These are phyloP conservation scores for Yamadazyma membranifaciens DNA, from an alignment of 1,139 yeast species.

Conservation along the genomic window DNA sequence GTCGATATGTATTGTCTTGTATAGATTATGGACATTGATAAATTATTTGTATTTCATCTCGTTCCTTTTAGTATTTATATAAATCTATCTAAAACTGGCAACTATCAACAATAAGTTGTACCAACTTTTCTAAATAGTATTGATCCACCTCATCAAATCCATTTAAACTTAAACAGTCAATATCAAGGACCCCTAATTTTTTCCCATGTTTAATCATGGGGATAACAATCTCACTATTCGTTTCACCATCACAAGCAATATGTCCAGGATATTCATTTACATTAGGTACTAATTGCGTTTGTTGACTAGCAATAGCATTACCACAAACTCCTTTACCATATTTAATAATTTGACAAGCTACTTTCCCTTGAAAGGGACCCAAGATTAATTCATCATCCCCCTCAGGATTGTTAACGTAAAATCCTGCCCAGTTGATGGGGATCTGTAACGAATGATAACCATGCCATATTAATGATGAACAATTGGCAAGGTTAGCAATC, in stretches of 20 bases:
- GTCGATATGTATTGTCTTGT: not conserved
- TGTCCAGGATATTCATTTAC: constrained; percentile 86
- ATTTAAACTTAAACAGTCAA: constrained; percentile 65
- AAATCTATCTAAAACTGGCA: constrained; percentile 31
- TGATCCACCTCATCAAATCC: constrained; percentile 72
- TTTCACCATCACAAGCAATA: constrained; percentile 96
- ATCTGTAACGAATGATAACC: constrained; percentile 64
- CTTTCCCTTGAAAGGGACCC: constrained; percentile 97
- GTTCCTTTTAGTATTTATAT: not conserved
- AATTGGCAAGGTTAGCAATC: constrained; percentile 87
- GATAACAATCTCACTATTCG: constrained; percentile 89
- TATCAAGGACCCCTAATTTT: constrained; percentile 76
- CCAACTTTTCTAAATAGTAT: constrained; percentile 58
- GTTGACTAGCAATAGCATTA: constrained; percentile 59
- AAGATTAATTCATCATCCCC: constrained; percentile 53
- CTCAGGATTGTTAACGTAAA: constrained; percentile 53
- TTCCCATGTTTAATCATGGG: constrained; percentile 57
- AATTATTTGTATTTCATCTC: not conserved
- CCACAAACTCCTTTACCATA: constrained; percentile 94
- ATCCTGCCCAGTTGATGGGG: constrained; percentile 90
- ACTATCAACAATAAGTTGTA: constrained; percentile 44
- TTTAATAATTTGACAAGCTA: constrained; percentile 82
- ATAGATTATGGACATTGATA: no score
- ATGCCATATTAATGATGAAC: constrained; percentile 84
- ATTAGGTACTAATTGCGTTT: constrained; percentile 73